These are phyloP conservation scores for Daucus carota DNA, from an alignment of 129 eudicot species.

Conservation along the genomic window DH1_v3.0 NC_030381.2:49088501-49089000, in stretches of 20 bases:
- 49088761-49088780: not conserved
- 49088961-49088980: not conserved
- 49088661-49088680: constrained; percentile 20
- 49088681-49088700: constrained; percentile 18
- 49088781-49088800: not conserved
- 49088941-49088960: not conserved
- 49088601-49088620: constrained; percentile 20
- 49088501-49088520: not conserved
- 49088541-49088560: constrained; percentile 38
- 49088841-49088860: not conserved
- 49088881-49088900: not conserved
- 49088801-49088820: not conserved
- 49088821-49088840: not conserved
- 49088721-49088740: constrained; percentile 26
- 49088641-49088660: not conserved
- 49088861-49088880: not conserved
- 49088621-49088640: constrained; percentile 25
- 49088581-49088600: constrained; percentile 17
- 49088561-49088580: constrained; percentile 12
- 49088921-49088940: not conserved
- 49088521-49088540: constrained; percentile 23
- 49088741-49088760: not conserved
- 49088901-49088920: not conserved
- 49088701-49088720: constrained; percentile 83
- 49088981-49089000: not conserved